A percentile compares a stretch with the other conserved stretches of the same genome.
Evolutionary conservation across 768 basidiomycete genomes (phyloP).

Genomic region (Nidularia sp.): DNA sequence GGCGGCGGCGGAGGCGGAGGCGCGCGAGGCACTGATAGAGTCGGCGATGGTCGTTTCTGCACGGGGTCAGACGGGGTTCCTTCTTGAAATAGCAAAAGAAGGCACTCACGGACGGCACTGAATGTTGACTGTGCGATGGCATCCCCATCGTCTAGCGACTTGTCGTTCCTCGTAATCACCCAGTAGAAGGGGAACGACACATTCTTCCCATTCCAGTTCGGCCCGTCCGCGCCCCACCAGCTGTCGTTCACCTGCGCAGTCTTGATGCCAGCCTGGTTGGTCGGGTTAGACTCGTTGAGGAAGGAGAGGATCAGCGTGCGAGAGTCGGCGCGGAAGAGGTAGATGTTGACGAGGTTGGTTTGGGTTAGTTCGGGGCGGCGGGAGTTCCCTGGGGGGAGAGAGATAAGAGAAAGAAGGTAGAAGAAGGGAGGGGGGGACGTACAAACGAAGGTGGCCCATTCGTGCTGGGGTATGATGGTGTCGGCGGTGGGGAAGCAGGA

Average conservation of each 20-base stretch:
- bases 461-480: conserved; percentile 62
- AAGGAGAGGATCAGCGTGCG: conserved; percentile 41
- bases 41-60: conserved; percentile 76
- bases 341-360: conserved; percentile 64
- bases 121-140: conserved; percentile 70
- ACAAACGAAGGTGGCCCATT: conserved; percentile 81
- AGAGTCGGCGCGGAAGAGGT: conserved; percentile 73
- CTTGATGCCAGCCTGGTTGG: conserved; percentile 50
- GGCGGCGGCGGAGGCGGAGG: conserved; percentile 32
- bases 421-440: conserved; percentile 25
- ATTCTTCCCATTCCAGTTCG: conserved; percentile 44
- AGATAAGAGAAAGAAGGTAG: conserved; percentile 9
- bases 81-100: conserved; percentile 1
- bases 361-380: conserved; percentile 63
- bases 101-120: conserved; percentile 72
- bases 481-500: conserved; percentile 70
- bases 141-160: conserved; percentile 47
- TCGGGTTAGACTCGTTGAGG: conserved; percentile 35
- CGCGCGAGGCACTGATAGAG: conserved; percentile 38
- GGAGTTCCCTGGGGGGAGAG: conserved; percentile 60
- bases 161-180: conserved; percentile 62
- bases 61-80: conserved; percentile 4
- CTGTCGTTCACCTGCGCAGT: conserved; percentile 63
- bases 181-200: conserved; percentile 72
- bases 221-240: conserved; percentile 64